Evolutionary conservation across 805 yeast species (phyloP), one percentile per base, ranked within the genome.

Genomic region (Wickerhamia fluorescens): DNA sequence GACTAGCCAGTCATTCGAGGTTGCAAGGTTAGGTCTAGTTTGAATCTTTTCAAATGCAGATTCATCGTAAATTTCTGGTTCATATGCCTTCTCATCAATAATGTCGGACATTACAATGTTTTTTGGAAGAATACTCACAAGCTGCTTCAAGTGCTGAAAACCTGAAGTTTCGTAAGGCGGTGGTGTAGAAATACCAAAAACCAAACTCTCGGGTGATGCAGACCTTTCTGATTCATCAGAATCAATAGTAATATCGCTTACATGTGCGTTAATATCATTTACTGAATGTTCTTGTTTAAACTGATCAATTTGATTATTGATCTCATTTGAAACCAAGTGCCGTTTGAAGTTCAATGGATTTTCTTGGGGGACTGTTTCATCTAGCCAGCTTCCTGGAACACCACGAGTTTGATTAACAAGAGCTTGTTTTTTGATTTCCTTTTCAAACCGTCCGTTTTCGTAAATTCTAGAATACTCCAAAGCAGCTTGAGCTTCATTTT

Each of bases 11-110:
- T 77, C 70, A 18, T 62, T 61, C 5, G 79, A 65, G 1, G 64
- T 61, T 1, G 75, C 70, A 23, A 75, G 56, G 16, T 61, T 48
- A 1, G 76, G 68, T 16, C 58, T 57, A 4, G 49, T 59, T 36
- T 65, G 69, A 25, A 61, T 52, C 5, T 27, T 40, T 22, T 53
- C 51, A 46, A 65, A 43, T 21, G 46, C 42, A 32, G 57, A 40
- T 61, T 51, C 37, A 57, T 63, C 50, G 1, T 41, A 20, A 45
- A 68, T 49, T 66, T 74, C 73, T 0, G 89, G 89, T 49, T 82
- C 92, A 46, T 72, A 82, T 3, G 75, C 80, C 42, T 74, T 78
- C 39, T 78, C 83, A 27, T 68, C 62, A 5, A 78, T 63, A 13
- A 75, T 48, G 3, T 65, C 69, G 29, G 44, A 40, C 41, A 51